phyloP scores from a whole-genome alignment of 805 yeast genomes.

The Torulaspora microellipsoides region DNA sequence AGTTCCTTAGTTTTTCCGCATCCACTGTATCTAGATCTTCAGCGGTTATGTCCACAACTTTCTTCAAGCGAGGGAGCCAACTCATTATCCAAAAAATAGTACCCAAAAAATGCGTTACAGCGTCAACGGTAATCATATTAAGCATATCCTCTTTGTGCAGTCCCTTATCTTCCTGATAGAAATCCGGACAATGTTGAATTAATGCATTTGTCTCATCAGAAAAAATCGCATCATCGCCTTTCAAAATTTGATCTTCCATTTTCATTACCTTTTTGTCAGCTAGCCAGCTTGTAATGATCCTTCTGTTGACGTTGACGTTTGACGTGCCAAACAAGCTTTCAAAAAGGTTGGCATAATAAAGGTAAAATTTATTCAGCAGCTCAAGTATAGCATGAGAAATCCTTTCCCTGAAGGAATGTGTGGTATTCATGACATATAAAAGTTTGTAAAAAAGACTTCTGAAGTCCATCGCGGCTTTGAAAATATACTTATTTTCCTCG shows the following conservation, averaged over 20 bases:
- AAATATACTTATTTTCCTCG: slow-evolving; percentile 30
- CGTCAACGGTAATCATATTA: slow-evolving; percentile 48
- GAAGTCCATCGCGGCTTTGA: slow-evolving; percentile 31
- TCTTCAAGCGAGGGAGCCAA: slow-evolving; percentile 57
- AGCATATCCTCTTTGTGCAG: slow-evolving; percentile 49
- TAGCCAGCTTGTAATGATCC: slow-evolving; percentile 36
- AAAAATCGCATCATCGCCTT: slow-evolving; percentile 16
- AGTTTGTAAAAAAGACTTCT: slow-evolving; percentile 25
- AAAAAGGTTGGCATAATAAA: slow-evolving; percentile 33
- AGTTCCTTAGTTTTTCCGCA: slow-evolving; percentile 34
- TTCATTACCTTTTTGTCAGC: slow-evolving; percentile 30
- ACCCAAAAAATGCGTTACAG: slow-evolving; percentile 48
- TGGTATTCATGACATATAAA: slow-evolving; percentile 34
- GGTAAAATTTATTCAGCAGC: slow-evolving; percentile 38
- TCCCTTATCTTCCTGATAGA: slow-evolving; percentile 26
- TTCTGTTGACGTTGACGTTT: slow-evolving; percentile 20
- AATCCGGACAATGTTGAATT: slow-evolving; percentile 27
- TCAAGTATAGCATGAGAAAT: slow-evolving; percentile 41
- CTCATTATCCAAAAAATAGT: slow-evolving; percentile 52
- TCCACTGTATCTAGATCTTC: slow-evolving; percentile 8
- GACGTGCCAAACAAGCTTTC: slow-evolving; percentile 26
- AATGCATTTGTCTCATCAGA: slow-evolving; percentile 30
- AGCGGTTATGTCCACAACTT: slow-evolving; percentile 29
- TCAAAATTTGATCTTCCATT: slow-evolving; percentile 33
- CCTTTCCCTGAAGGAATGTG: slow-evolving; percentile 46